Conservation (phyloP, 805 yeast genomes). For the Saturnispora ahearnii region DNA sequence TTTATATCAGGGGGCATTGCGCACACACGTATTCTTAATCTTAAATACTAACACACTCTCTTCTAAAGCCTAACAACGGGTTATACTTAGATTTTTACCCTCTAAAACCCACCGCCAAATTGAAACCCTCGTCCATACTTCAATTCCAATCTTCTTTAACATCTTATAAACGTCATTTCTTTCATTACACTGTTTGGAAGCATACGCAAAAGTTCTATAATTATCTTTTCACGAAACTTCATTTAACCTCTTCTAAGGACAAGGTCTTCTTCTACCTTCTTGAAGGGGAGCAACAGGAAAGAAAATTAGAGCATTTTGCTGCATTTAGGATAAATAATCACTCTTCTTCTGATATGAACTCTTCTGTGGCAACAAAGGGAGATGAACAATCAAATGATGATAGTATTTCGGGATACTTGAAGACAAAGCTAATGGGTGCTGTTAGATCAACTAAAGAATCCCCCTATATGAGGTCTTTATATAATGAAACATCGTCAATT, state of each 20-base stretch:
- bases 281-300: constrained; percentile 14
- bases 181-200: background rate
- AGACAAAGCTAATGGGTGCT: constrained; percentile 37
- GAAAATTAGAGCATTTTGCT: constrained; percentile 10
- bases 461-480: constrained; percentile 38
- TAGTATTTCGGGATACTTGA: constrained; percentile 18
- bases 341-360: background rate
- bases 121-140: background rate
- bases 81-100: background rate
- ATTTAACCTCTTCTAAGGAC: constrained; percentile 16
- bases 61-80: background rate
- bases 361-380: background rate
- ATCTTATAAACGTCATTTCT: background rate
- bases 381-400: constrained; percentile 13
- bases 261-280: constrained; percentile 23
- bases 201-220: constrained; percentile 3
- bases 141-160: background rate
- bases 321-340: background rate
- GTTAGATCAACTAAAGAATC: constrained; percentile 42
- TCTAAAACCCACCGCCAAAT: background rate
- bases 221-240: background rate
- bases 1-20: background rate
- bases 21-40: background rate
- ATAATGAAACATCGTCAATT: constrained; percentile 21
- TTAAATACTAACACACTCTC: background rate